Evolutionary conservation across 2,329 filamentous ascomycete genomes (phyloP), one percentile per base, ranked within the genome.

Genomic region (Emericellopsis atlantica): DNA sequence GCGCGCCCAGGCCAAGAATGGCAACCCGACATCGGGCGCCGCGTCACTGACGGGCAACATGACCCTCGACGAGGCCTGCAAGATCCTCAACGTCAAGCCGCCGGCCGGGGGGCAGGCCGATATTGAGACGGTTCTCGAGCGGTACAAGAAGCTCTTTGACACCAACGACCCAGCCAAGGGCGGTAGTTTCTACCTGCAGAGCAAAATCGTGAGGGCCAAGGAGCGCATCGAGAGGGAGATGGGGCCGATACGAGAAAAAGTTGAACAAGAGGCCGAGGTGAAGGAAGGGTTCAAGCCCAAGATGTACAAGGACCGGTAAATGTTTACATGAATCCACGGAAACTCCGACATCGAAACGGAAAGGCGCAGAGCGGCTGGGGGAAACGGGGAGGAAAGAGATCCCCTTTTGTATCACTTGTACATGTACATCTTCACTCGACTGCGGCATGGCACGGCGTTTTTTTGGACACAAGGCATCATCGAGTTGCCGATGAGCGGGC

Each of bases 171-270:
- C 92, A 10, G 74, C 93, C 62, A 95, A 95, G 57, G 92, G 92
- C 31, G 92, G 92, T 40, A 95, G 88, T 54, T 98, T 98, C 65
- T 98, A 98, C 63, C 72, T 98, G 38, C 92, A 98, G 66, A 96
- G 90, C 72, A 98, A 98, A 67, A 79, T 98, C 42, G 65, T 96
- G 51, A 74, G 92, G 46, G 92, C 92, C 44, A 77, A 90, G 53
- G 90, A 98, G 66, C 72, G 92, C 48, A 83, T 98, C 65, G 90
- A 96, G 67, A 73, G 82, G 53, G 90, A 98, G 64, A 67, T 92
- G 33, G 72, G 79, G 48, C 79, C 84, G 44, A 74, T 80, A 44
- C 70, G 79, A 53, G 81, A 85, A 57, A 79, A 81, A 57, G 72
- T 74, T 12, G 78, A 80, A 50, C 70, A 78, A 53, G 87, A 94